Conservation (phyloP, 108 stramenopile genomes). For the Cyclotella choctawhatcheeana region DNA sequence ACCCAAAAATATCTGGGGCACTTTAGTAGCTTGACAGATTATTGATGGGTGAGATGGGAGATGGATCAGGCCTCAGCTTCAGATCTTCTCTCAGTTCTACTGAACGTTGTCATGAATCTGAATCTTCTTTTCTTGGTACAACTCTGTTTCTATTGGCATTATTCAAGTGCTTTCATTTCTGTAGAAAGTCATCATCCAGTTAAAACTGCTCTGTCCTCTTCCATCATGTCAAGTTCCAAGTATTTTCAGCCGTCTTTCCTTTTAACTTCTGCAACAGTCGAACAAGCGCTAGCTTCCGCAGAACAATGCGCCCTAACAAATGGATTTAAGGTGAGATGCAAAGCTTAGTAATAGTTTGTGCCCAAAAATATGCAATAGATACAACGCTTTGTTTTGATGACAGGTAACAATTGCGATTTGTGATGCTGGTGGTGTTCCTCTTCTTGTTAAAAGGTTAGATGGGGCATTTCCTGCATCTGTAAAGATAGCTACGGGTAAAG, state of each 20-base stretch:
- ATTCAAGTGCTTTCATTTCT: not conserved
- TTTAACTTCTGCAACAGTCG: constrained; percentile 32
- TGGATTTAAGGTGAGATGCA: no score
- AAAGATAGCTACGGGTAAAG: constrained; percentile 55
- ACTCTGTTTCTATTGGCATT: no score
- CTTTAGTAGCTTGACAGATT: no score
- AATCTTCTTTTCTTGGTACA: no score
- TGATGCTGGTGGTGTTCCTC: constrained; percentile 48
- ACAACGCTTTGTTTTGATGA: no score
- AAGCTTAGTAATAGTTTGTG: no score
- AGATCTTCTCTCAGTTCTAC: no score
- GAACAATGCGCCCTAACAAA: constrained; percentile 33
- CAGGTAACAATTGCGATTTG: constrained; percentile 50
- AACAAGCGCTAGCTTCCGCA: constrained; percentile 42
- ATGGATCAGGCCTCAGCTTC: no score
- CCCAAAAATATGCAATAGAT: no score
- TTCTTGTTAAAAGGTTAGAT: constrained; percentile 39
- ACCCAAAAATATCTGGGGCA: no score
- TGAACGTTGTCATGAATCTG: no score
- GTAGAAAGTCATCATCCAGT: not conserved
- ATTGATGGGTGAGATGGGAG: no score
- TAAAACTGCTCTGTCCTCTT: not conserved
- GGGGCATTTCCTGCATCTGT: constrained; percentile 51
- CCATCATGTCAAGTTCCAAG: not conserved
- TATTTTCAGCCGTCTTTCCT: constrained; percentile 23